Percentiles rank a stretch among this genome's conserved stretches.
Evolutionary conservation across 31 red algal species (phyloP).

Genomic region (Odonthalia washingtoniensis): DNA sequence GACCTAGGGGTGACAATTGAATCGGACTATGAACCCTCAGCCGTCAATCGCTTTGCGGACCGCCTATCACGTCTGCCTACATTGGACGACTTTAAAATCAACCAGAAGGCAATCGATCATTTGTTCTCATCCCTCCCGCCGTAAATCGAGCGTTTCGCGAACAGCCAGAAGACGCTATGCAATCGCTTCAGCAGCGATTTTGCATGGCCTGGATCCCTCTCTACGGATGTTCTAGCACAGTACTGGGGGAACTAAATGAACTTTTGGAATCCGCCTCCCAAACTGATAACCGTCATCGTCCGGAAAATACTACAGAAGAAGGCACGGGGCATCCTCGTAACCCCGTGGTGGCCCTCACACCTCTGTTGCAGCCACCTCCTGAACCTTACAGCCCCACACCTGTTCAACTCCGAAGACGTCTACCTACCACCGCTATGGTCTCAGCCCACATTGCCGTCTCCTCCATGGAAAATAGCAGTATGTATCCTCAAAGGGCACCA

Average conservation of each 20-base stretch:
- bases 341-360: no score
- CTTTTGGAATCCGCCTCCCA: no score
- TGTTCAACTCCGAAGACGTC: neutral
- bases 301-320: no score
- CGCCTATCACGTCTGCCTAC: no score
- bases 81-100: constrained; percentile 1
- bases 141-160: no score
- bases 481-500: neutral
- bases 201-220: neutral
- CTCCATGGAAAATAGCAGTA: constrained; percentile 1
- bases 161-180: no score
- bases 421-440: constrained; percentile 11
- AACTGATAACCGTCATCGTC: no score
- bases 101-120: neutral
- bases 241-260: constrained; percentile 19
- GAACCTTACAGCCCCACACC: neutral
- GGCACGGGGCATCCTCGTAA: no score
- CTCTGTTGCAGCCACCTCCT: no score
- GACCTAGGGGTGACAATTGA: constrained; percentile 6
- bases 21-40: constrained; percentile 16
- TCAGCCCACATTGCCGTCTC: neutral
- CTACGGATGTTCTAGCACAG: neutral
- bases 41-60: no score
- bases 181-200: neutral
- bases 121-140: neutral